Base-by-base conservation (phyloP, 2,329 filamentous ascomycete species). In the Cladosporium sp. region DNA sequence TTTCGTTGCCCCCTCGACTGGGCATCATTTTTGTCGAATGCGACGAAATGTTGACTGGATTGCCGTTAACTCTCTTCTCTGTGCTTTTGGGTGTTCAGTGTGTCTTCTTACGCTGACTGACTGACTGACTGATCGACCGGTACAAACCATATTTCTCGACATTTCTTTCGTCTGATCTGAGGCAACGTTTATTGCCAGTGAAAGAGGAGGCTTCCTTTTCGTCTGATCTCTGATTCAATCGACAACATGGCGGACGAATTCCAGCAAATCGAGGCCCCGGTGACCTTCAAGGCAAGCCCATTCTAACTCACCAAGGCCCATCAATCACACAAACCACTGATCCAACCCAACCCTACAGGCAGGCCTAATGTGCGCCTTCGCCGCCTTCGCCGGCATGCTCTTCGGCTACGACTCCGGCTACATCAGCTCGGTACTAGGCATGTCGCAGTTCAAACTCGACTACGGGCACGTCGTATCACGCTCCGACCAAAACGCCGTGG, bases 361-460 rank as follows among this genome's bases (percentile, higher is more conserved):
- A 11, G 82, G 82, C 64, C 57, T 82, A 30, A 77, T 82, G 69
- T 82, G 79, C 61, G 78, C 77, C 51, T 82, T 82, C 61, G 79
- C 79, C 15, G 76, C 79, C 34, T 81, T 82, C 62, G 79, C 79
- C 60, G 79, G 79, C 64, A 78, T 82, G 61, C 77, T 80, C 64
- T 82, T 82, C 60, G 79, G 79, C 52, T 82, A 80, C 61, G 79
- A 82, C 58, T 79, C 76, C 44, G 76, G 77, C 47, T 79, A 79
- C 61, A 79, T 80, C 64, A 72, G 68, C 57, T 74, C 74, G 56
- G 75, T 79, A 45, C 63, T 78, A 54, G 75, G 68, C 43, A 78
- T 78, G 69, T 54, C 63, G n/a, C 72, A 70, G 58, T 79, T 79
- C 66, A 75, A 63, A 52, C 41, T 50, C 11, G 56, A 66, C 38